A percentile compares a stretch with the other conserved stretches of the same genome.
These are phyloP conservation scores for Solanum pinnatisectum DNA, from an alignment of 257 asterid species.

Conservation along the genomic window DNA sequence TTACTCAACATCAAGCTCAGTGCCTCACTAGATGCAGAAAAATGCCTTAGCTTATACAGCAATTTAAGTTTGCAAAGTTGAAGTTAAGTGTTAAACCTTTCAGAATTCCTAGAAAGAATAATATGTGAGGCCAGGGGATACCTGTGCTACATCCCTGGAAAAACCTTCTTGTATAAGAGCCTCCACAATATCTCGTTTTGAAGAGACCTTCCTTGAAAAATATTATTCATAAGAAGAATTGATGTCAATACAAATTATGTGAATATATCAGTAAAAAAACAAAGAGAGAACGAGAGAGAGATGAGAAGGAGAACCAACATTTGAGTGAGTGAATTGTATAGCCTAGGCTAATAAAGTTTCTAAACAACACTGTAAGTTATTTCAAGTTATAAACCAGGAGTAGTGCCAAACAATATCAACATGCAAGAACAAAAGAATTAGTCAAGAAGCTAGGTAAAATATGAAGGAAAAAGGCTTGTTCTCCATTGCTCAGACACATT, in stretches of 20 bases:
- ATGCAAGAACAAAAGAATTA: background rate
- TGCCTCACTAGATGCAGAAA: background rate
- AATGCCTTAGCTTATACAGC: background rate
- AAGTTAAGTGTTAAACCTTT: background rate
- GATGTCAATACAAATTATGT: background rate
- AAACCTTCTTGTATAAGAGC: slow-evolving; percentile 72
- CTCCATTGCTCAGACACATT: background rate
- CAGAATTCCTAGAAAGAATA: background rate
- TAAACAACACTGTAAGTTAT: background rate
- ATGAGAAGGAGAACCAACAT: background rate
- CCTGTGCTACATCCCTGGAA: slow-evolving; percentile 96
- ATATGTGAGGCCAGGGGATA: slow-evolving; percentile 6
- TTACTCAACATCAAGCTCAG: background rate
- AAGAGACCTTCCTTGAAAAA: slow-evolving; percentile 75
- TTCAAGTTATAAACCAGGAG: background rate
- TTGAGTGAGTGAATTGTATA: background rate
- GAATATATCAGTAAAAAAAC: background rate
- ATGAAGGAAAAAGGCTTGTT: background rate
- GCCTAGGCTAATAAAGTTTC: background rate
- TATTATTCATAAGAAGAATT: slow-evolving; percentile 11
- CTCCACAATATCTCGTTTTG: slow-evolving; percentile 64
- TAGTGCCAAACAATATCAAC: background rate
- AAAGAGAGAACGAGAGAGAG: background rate
- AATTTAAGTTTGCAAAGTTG: background rate
- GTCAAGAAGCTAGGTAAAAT: background rate